Evolutionary conservation across 179 eudicot genomes (phyloP), one percentile per base, ranked within the genome.

Genomic region (Beta lomatogona): DNA sequence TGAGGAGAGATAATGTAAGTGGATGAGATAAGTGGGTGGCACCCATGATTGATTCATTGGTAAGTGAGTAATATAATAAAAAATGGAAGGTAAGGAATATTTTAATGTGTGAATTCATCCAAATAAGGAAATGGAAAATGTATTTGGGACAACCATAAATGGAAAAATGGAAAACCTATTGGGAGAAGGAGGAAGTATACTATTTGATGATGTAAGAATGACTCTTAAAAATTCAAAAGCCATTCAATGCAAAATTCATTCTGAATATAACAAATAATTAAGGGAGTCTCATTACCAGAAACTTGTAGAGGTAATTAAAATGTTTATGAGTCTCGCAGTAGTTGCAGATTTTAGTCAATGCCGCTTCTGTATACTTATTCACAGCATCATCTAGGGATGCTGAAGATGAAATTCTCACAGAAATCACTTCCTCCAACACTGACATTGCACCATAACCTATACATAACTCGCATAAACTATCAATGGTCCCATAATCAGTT

Each of bases 401-500:
- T 59, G 88, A 80, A 77, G 89, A 85, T 65, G 87, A 87, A 50
- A 88, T 87, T 86, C 97, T 94, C 76, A 88, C 78, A 82, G 93
- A 91, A 83, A 94, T 79, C 48, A 96, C 93, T 87, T 96, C 97
- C 88, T 94, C 98, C 85, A 96, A 78, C 76, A 93, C 92, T 83
- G 94, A 86, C 91, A 94, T 88, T 73, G 95, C 93, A 79, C 97
- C 98, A 85, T 91, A 93, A 73, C 92, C 92, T 46, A 94, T 81
- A 82, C 98, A 91, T 81, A 92, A 83, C 77, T 91, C 99, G 69
- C 98, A 96, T 46, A 96, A 83, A 77, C 87, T 92, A 79, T 96
- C 99, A 80, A 96, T 85, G 68, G 93, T 93, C 69, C 99, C 99
- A 90, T 91, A 96, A 85, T 96, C 99, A 83, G 97, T 92, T 63